Evolutionary conservation across 2,329 filamentous ascomycete species (phyloP).

Genomic region (Trichophyton verrucosum): DNA sequence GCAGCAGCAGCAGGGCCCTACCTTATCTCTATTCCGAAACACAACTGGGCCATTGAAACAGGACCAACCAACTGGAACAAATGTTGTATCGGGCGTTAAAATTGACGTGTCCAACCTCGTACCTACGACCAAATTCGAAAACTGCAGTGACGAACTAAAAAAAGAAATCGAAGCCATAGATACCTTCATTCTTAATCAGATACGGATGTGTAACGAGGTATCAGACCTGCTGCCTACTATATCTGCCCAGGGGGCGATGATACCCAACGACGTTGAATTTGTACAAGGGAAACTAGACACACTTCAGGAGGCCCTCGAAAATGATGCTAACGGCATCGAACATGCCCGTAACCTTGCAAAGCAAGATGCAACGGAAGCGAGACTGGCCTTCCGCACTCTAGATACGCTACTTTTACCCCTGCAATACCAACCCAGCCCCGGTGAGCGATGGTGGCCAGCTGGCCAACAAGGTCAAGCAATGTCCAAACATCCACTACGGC

Average conservation of each 20-base stretch:
- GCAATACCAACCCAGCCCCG: constrained; percentile 44
- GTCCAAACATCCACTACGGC: constrained; percentile 25
- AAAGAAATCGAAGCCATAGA: constrained; percentile 67
- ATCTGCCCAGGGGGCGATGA: constrained; percentile 49
- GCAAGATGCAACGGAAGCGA: constrained; percentile 57
- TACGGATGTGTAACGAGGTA: constrained; percentile 59
- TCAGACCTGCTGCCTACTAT: constrained; percentile 57
- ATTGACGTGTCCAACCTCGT: constrained; percentile 69
- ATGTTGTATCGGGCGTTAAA: constrained; percentile 54
- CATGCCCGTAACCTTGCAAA: constrained; percentile 45
- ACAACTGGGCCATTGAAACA: constrained; percentile 20
- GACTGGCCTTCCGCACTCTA: constrained; percentile 59
- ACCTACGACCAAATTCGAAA: constrained; percentile 81
- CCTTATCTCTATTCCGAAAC: constrained; percentile 29
- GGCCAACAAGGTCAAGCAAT: constrained; percentile 30
- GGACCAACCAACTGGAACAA: constrained; percentile 23
- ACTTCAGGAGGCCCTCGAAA: constrained; percentile 50
- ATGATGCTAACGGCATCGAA: constrained; percentile 50
- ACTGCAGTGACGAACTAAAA: constrained; percentile 71
- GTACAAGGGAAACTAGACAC: constrained; percentile 50
- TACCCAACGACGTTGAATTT: constrained; percentile 54
- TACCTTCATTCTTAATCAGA: constrained; percentile 65
- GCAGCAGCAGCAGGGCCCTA: constrained; percentile 40
- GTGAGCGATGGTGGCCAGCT: constrained; percentile 29
- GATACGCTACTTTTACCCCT: constrained; percentile 61